Conservation (phyloP, 768 basidiomycete species). For the Mycena vulgaris region DNA sequence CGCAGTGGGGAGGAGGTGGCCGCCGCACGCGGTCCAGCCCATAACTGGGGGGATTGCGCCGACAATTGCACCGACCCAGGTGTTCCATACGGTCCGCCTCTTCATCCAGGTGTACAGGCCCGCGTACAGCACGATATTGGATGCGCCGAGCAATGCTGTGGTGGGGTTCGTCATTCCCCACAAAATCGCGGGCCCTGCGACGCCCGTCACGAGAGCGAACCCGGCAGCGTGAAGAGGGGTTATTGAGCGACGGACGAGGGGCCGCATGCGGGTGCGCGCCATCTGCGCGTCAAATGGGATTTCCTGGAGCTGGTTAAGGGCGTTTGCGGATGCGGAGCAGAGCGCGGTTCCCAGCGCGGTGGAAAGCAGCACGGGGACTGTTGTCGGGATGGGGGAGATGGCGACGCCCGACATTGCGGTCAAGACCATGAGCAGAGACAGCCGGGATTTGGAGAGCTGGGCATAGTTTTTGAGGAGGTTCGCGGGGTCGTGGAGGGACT, state of each 20-base stretch:
- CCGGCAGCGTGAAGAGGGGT: constrained; percentile 86
- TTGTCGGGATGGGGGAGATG: constrained; percentile 88
- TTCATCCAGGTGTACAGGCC: constrained; percentile 95
- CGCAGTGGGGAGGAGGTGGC: constrained; percentile 75
- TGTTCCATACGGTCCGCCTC: constrained; percentile 84
- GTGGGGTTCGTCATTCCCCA: constrained; percentile 89
- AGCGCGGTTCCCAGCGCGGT: constrained; percentile 92
- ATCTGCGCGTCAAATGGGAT: constrained; percentile 98
- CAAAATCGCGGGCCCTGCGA: constrained; percentile 83
- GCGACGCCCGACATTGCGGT: constrained; percentile 95
- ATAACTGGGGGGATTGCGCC: constrained; percentile 95
- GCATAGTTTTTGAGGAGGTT: constrained; percentile 60
- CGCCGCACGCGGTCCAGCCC: constrained; percentile 98
- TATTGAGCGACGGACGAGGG: constrained; percentile 88
- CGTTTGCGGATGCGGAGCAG: constrained; percentile 93
- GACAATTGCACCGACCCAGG: constrained; percentile 95
- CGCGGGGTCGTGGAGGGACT: background rate
- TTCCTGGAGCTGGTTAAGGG: constrained; percentile 95
- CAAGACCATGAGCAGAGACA: constrained; percentile 89
- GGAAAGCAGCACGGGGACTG: constrained; percentile 86
- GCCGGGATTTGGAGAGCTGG: constrained; percentile 87
- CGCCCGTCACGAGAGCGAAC: constrained; percentile 84
- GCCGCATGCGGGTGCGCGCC: constrained; percentile 89
- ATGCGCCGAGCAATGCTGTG: constrained; percentile 85
- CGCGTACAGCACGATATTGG: constrained; percentile 92